Evolutionary conservation across 352 stramenopile genomes (phyloP), one percentile per base, ranked within the genome.

Genomic region (Aphanomyces stellatus): DNA sequence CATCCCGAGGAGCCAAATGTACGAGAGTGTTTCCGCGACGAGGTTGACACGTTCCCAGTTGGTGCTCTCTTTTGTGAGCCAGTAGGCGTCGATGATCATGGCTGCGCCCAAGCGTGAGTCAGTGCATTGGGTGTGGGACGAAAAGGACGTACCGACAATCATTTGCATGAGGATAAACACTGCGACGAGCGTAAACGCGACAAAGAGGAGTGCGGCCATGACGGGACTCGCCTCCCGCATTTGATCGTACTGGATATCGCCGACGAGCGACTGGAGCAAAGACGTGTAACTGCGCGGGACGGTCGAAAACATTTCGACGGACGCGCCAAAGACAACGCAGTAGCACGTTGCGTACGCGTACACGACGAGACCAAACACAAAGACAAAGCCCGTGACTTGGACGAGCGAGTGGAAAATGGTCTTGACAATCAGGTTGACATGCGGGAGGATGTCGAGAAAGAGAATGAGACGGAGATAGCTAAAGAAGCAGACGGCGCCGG

Each of bases 341-440:
- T 76, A 78, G 13, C 76, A 74, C 7, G 72, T 81, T 15, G 75
- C 76, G 30, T 82, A 87, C 8, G 76, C 75, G 51, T 80, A 76
- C 7, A 85, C 35, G 28, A 85, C 60, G 7, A 80, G 19, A 0
- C 55, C 51, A 24, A 80, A 48, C 40, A 72, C 75, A 6, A 82
- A 4, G 2, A 80, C 30, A 17, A 87, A 59, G 10, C 72, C 70
- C 22, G 75, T 40, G 19, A 87, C 64, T 25, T 81, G 63, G 2
- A 72, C 67, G 0, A 67, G 53, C 24, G 74, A 74, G 1, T 72
- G 55, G 2, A 74, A 43, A 37, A 85, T 31, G 19, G 72, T 76
- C 28, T 76, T 71, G 11, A 81, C 70, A 4, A 83, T 69, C 28
- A 81, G 62, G 22, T 81, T 73, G n/a, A 87, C 65, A 24, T 74